Base-by-base conservation (phyloP, 2,329 filamentous ascomycete genomes). In the Hypoxylon sp. region DNA sequence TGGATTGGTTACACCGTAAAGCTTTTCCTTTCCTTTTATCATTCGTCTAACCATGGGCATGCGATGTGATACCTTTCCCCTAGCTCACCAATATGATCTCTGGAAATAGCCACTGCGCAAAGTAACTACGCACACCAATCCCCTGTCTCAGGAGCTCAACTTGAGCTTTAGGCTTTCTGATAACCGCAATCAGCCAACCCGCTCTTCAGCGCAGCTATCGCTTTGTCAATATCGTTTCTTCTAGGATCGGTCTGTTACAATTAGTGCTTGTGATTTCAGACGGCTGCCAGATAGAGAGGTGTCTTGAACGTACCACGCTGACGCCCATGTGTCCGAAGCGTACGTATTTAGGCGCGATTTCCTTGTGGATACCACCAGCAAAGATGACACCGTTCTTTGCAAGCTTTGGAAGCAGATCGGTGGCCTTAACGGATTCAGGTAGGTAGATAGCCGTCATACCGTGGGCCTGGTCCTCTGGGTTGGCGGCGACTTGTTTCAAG, bases 281-380 rank as follows among this genome's bases (percentile, higher is more conserved):
- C 14, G 6, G 50, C 3, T 19, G 39, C n/a, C 61, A 51, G 46
- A 16, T 51, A 25, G 9, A 30, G 27, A 52, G 34, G 32, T 16
- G 19, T 43, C 11, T 54, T 63, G 3, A 37, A 84, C 88, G 81
- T 81, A 90, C 88, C 72, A 94, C 91, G 77, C 91, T 96, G 68
- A 98, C 93, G 72, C 96, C 96, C 96, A 99, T 99, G 80, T 98
- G 96, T 45, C 96, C 96, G 75, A 99, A 96, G 27, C 96, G 89
- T 72, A 99, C 92, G 79, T 99, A 99, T 83, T 92, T 96, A 68
- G 91, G 83, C 2, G 92, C 94, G 79, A 97, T 97, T 78, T 96
- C 93, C 86, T 96, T 97, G 84, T 99, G 96, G 74, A 99, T 86
- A 66, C 96, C 96, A 64, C 94, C 96, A 23, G 96, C 96, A 78